These are phyloP conservation scores for Neonectria punicea DNA, from an alignment of 2,329 filamentous ascomycete genomes.

Conservation along the genomic window DNA sequence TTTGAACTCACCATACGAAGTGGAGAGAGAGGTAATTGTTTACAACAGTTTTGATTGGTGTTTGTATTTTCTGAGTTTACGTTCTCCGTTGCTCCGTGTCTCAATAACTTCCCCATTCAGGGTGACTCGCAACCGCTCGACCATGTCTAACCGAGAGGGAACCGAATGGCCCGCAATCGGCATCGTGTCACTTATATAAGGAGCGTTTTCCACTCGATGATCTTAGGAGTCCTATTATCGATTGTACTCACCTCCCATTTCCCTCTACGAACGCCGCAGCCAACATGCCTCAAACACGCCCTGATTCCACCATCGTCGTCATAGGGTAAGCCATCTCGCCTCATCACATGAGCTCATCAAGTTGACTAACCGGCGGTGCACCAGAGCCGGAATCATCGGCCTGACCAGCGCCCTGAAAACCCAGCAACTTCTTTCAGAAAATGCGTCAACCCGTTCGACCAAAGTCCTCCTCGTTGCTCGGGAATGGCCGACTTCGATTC, in stretches of 20 bases:
- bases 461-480: conserved; percentile 44
- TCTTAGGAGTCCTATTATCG: not conserved
- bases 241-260: not conserved
- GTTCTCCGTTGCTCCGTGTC: not conserved
- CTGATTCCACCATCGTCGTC: conserved; percentile 40
- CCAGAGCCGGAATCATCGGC: conserved; percentile 64
- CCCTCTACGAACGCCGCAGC: not conserved
- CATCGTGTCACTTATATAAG: not conserved
- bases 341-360: not conserved
- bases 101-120: not conserved
- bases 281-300: conserved; percentile 19
- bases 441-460: not conserved
- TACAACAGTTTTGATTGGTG: not conserved
- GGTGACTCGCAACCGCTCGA: not conserved
- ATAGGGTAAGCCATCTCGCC: conserved; percentile 36
- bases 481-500: conserved; percentile 50
- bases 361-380: not conserved
- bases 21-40: not conserved
- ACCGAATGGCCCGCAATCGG: conserved; percentile 11
- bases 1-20: too few relatives aligned
- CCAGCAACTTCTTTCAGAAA: conserved; percentile 43
- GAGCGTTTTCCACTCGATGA: not conserved
- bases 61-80: not conserved
- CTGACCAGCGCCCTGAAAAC: conserved; percentile 60
- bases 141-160: not conserved